These are phyloP conservation scores for Scheffersomyces lignicola DNA, from an alignment of 1,139 yeast species.

Conservation along the genomic window DNA sequence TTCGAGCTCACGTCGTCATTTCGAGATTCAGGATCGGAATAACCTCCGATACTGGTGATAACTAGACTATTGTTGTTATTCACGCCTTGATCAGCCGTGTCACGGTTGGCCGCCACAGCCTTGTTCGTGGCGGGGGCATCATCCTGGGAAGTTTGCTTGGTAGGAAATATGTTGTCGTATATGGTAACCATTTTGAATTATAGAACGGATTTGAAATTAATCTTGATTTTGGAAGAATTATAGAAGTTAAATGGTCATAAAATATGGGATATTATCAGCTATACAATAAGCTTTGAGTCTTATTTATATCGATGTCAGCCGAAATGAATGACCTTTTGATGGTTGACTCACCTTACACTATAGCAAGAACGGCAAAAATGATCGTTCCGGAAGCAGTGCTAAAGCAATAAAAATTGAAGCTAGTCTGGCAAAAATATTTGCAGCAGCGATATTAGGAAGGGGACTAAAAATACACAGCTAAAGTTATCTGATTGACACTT, in stretches of 20 bases:
- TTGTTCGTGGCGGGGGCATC: background rate
- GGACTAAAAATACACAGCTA: slow-evolving; percentile 1
- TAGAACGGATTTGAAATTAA: too few species aligned
- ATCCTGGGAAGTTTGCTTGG: background rate
- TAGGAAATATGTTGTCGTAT: background rate
- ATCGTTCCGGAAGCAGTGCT: too few species aligned
- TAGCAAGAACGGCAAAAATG: too few species aligned
- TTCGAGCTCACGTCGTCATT: background rate
- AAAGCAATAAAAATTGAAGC: too few species aligned
- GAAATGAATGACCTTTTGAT: too few species aligned
- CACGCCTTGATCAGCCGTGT: background rate
- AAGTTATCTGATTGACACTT: background rate
- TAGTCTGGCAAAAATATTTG: too few species aligned
- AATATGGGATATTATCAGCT: background rate
- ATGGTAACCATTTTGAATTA: slow-evolving; percentile 1
- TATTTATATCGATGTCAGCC: too few species aligned
- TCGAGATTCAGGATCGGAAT: slow-evolving; percentile 1
- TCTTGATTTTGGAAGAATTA: background rate
- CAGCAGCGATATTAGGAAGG: background rate
- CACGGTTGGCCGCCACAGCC: background rate
- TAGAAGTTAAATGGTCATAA: background rate
- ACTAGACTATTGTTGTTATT: slow-evolving; percentile 1
- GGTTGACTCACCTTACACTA: too few species aligned
- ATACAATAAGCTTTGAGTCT: too few species aligned
- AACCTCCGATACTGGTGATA: slow-evolving; percentile 1